These are phyloP conservation scores for Gossypium herbaceum DNA, from an alignment of 345 rosid species.

Conservation along the genomic window DNA sequence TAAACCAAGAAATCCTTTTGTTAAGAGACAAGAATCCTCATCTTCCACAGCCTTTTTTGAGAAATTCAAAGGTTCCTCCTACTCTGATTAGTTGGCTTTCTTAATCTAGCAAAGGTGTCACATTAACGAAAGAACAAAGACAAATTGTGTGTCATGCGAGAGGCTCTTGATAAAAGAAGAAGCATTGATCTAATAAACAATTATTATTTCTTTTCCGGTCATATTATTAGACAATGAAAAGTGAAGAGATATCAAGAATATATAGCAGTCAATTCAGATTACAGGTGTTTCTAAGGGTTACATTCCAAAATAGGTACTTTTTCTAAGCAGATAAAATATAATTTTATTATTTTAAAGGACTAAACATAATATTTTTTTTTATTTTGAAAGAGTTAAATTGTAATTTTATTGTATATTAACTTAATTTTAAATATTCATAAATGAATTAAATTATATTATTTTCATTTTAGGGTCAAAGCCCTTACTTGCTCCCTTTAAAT, in stretches of 20 bases:
- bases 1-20: background rate
- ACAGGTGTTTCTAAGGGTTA: background rate
- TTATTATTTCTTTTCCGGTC: background rate
- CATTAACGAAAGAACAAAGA: background rate
- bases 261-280: background rate
- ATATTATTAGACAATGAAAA: background rate
- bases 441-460: no score
- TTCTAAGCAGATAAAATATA: no score
- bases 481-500: no score
- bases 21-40: background rate
- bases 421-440: no score
- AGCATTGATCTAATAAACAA: background rate
- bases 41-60: background rate
- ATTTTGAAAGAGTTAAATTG: no score
- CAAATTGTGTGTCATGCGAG: background rate
- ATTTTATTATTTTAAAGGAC: no score
- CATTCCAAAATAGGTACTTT: background rate
- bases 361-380: no score
- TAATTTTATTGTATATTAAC: no score
- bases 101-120: background rate
- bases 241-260: no score
- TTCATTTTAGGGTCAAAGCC: no score
- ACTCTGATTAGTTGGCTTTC: conserved; percentile 1
- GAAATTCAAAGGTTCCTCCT: conserved; percentile 16
- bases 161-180: background rate